These are phyloP conservation scores for Colletotrichum agaves DNA, from an alignment of 2,329 filamentous ascomycete species.

Conservation along the genomic window DNA sequence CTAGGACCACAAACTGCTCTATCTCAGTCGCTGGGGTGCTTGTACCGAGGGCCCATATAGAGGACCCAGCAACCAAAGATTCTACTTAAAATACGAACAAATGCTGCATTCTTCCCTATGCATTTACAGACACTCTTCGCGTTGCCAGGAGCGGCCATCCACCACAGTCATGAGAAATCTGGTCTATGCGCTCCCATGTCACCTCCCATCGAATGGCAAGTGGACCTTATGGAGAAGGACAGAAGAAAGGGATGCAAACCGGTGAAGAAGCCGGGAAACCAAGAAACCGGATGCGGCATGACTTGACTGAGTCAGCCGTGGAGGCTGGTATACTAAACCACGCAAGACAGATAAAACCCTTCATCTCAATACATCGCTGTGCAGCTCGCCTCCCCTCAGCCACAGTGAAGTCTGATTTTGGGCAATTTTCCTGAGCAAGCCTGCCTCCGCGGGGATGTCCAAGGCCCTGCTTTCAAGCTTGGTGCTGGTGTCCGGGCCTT, in stretches of 20 bases:
- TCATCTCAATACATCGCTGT: neutral
- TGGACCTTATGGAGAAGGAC: constrained; percentile 20
- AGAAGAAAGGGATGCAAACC: constrained; percentile 3
- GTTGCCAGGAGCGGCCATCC: no score
- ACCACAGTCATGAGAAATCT: no score
- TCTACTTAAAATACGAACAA: no score
- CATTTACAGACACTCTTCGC: no score
- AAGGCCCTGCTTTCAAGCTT: constrained; percentile 40
- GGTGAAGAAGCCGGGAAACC: constrained; percentile 3
- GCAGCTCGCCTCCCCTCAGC: no score
- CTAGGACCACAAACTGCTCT: constrained; percentile 1
- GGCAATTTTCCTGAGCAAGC: neutral
- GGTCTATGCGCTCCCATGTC: no score
- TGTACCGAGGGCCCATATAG: no score
- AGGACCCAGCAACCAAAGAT: no score
- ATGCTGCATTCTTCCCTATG: no score
- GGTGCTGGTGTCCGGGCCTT: constrained; percentile 64
- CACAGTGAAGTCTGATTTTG: neutral
- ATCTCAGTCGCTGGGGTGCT: no score
- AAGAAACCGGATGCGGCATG: constrained; percentile 6
- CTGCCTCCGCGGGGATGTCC: no score
- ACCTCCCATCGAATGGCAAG: no score
- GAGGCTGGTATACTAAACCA: neutral
- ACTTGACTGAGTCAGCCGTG: constrained; percentile 14
- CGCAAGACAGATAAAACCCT: neutral